Base-by-base conservation (phyloP, 257 asterid species). In the Jaltomata sinuosa region DNA sequence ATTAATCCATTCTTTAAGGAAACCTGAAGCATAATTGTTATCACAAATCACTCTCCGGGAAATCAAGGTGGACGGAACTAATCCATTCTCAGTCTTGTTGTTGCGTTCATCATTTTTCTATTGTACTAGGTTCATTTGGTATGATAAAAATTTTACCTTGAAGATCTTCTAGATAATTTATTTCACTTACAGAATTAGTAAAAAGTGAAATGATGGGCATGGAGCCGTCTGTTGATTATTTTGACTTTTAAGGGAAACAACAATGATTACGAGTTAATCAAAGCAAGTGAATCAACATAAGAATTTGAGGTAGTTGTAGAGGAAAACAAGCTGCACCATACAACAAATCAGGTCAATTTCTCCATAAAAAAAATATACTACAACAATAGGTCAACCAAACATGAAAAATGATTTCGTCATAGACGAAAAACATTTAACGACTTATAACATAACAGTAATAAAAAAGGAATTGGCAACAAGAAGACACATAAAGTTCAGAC, bases 401-500 rank as follows among this genome's bases (percentile, higher is more conserved):
- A 50, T 50, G 55, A 15, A 50, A n/a, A 52, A 52, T 52, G 59
- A 5, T 53, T 53, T 53, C 59, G 18, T 2, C 59, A 53, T 53
- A 1, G 59, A 53, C 2, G 11, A 53, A 53, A 53, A 53, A 53
- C 22, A 53, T 19, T 19, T 53, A 53, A 53, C 59, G n/a, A 53
- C 59, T 18, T 53, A 10, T 54, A 54, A 54, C 62, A 54, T 2
- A 47, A 47, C 53, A 47, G 53, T 1, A 53, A 53, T 16, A 11
- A 27, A 64, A 64, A 31, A 32, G 0, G 47, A 65, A 7, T 15
- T 1, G 14, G 14, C 7, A 31, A 31, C 76, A 65, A 65, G 45
- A 65, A 16, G 14, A 6, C 42, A 65, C 25, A 72, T 49, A 81
- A 86, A 49, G 78, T 62, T 47, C 6, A 81, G 54, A 94, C 99